Base-by-base conservation (phyloP, 169 alveolate species). In the Babesia sp. region DNA sequence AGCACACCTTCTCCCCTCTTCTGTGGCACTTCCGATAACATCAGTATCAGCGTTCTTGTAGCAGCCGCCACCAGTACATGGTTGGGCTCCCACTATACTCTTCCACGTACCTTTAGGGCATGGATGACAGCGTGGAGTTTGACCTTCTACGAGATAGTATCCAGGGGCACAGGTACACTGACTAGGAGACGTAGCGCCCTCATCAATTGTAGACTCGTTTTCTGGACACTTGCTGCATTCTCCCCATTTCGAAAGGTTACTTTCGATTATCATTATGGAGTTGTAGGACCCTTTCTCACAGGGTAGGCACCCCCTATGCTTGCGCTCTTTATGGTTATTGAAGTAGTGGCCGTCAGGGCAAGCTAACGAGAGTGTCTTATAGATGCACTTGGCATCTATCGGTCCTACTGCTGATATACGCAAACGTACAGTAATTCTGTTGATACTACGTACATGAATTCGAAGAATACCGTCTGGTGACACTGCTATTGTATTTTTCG, bases 141-240 rank as follows among this genome's bases (percentile, higher is more conserved):
- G 18, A 33, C 58, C 71, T 18, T 48, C 55, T 14, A 33, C 44
- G 22, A 54, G 51, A 61, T 90, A 86, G 53, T 87, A 90, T n/a
- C 95, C 95, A 37, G 90, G 90, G 48, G 85, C 84, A 51, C 95
- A 91, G 53, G 79, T 66, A 53, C 95, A 91, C 53, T 88, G 92
- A 20, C 84, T 74, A 16, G 73, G 42, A n/a, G 92, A 84, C 42
- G 80, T 76, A 42, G 95, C 77, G 7, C 90, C 95, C 44, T 58
- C 91, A 2, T 70, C 59, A 36, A 83, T 76, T 12, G 94, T 91
- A 50, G 88, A 76, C 63, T 86, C 86, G 64, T 85, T 77, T 2
- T 71, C 85, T 14, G 82, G 91, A 41, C 93, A 87, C 31, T 82
- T 57, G 8, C 90, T 77, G 22, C 91, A 73, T 24, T 44, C 57